A percentile compares a stretch with the other conserved stretches of the same genome.
Evolutionary conservation across 805 yeast genomes (phyloP).

Genomic region (Ogataea kodamae): DNA sequence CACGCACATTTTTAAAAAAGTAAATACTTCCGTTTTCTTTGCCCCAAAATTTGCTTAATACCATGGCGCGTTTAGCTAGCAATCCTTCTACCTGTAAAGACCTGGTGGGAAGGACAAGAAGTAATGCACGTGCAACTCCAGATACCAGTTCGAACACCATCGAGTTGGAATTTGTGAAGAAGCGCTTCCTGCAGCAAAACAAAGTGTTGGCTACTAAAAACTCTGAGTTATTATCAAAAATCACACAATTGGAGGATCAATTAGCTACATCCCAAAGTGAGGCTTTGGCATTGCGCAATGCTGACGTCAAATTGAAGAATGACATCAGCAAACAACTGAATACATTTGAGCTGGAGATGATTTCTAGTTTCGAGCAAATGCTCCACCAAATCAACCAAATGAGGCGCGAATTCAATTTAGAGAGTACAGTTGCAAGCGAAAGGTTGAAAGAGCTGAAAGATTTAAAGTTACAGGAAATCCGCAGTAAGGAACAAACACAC

Average conservation of each 20-base stretch:
- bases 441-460: slow-evolving; percentile 8
- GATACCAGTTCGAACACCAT: slow-evolving; percentile 11
- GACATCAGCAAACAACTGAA: slow-evolving; percentile 6
- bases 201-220: slow-evolving; percentile 58
- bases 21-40: not conserved
- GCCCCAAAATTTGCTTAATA: slow-evolving; percentile 5
- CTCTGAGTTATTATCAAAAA: slow-evolving; percentile 46
- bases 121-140: slow-evolving; percentile 9
- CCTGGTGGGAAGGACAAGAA: slow-evolving; percentile 2
- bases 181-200: slow-evolving; percentile 44
- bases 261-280: slow-evolving; percentile 29
- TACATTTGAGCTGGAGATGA: slow-evolving; percentile 12
- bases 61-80: slow-evolving; percentile 24
- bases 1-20: slow-evolving; percentile 4
- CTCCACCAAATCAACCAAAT: slow-evolving; percentile 10
- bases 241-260: slow-evolving; percentile 51
- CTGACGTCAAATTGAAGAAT: slow-evolving; percentile 19
- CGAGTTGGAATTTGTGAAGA: slow-evolving; percentile 19
- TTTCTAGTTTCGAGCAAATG: slow-evolving; percentile 13
- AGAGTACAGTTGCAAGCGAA: slow-evolving; percentile 1
- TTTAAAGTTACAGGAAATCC: slow-evolving; percentile 12
- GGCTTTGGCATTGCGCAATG: slow-evolving; percentile 27
- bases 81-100: slow-evolving; percentile 14
- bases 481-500: slow-evolving; percentile 5
- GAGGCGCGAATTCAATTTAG: slow-evolving; percentile 12